These are phyloP conservation scores for Mycena sanguinolenta DNA, from an alignment of 768 basidiomycete genomes.

Conservation along the genomic window DNA sequence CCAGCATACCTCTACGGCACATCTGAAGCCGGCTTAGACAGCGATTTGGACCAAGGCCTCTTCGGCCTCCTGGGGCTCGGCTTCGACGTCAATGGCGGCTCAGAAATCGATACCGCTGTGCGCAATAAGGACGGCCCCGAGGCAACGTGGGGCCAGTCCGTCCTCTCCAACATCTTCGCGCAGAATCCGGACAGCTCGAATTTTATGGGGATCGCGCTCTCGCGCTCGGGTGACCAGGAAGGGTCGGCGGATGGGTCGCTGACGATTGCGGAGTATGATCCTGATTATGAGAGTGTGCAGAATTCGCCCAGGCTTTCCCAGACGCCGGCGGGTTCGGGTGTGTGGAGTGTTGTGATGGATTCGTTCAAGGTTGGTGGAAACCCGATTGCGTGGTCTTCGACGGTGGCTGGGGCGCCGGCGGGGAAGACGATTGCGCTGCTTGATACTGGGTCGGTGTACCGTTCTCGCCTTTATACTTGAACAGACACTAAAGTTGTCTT, in stretches of 20 bases:
- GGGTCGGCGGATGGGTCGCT: conserved; percentile 33
- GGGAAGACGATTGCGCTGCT: conserved; percentile 31
- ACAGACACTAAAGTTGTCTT: not conserved
- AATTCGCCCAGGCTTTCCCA: conserved; percentile 28
- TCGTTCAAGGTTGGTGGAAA: conserved; percentile 22
- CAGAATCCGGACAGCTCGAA: conserved; percentile 10
- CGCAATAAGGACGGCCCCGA: conserved; percentile 6
- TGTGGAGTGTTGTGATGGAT: conserved; percentile 33
- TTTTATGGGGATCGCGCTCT: conserved; percentile 34
- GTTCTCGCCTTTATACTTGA: too few relatives aligned
- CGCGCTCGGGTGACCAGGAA: conserved; percentile 30
- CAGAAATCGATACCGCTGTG: conserved; percentile 25
- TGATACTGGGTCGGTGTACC: conserved; percentile 24
- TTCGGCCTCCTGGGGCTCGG: conserved; percentile 34
- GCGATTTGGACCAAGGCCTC: conserved; percentile 27
- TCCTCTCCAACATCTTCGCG: conserved; percentile 34
- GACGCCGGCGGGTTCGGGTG: conserved; percentile 20
- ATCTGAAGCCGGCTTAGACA: conserved; percentile 7
- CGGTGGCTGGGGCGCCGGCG: conserved; percentile 9
- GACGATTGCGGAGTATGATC: conserved; percentile 34
- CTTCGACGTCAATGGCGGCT: conserved; percentile 28
- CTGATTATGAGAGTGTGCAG: conserved; percentile 23
- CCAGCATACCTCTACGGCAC: too few relatives aligned
- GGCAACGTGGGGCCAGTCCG: conserved; percentile 29
- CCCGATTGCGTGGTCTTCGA: conserved; percentile 30